Percentiles rank a stretch among this genome's conserved stretches.
Conservation (phyloP, 768 basidiomycete species). For the Clitopilus hobsonii region DNA sequence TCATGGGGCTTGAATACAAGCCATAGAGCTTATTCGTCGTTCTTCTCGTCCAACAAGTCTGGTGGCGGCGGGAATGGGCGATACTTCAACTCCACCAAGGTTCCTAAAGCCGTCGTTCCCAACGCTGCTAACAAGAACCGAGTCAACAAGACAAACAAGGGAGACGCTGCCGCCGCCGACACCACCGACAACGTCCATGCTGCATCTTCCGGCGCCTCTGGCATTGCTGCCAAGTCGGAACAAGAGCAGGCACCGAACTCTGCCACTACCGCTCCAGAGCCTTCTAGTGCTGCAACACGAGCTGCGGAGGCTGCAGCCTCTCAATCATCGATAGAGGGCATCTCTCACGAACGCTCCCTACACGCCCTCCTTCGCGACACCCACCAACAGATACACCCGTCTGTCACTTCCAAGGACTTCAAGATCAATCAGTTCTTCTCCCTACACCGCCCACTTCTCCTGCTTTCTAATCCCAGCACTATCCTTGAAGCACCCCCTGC, state of each 20-base stretch:
- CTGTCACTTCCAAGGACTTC: slow-evolving; percentile 62
- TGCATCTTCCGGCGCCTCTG: slow-evolving; percentile 10
- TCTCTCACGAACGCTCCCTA: background rate
- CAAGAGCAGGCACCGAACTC: slow-evolving; percentile 6
- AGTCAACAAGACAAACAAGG: slow-evolving; percentile 20
- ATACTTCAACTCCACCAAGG: slow-evolving; percentile 71
- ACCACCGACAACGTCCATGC: background rate
- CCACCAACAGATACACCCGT: slow-evolving; percentile 37
- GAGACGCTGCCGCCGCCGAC: background rate
- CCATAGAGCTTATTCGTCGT: slow-evolving; percentile 63
- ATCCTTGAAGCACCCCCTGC: slow-evolving; percentile 32
- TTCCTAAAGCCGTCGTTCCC: slow-evolving; percentile 45
- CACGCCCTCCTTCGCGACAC: slow-evolving; percentile 7
- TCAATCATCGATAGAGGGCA: background rate
- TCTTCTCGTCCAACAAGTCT: slow-evolving; percentile 75
- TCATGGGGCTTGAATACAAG: slow-evolving; percentile 33
- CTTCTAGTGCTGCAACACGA: slow-evolving; percentile 5
- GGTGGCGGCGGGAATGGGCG: slow-evolving; percentile 42
- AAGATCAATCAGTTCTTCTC: slow-evolving; percentile 85
- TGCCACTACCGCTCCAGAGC: slow-evolving; percentile 10
- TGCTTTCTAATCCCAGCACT: slow-evolving; percentile 57
- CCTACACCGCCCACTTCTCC: slow-evolving; percentile 71
- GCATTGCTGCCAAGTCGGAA: slow-evolving; percentile 3
- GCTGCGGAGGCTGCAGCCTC: background rate
- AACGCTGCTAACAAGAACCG: slow-evolving; percentile 22